Conservation (phyloP, 164 flowering plant species). For the Tetracentron sinense region DNA sequence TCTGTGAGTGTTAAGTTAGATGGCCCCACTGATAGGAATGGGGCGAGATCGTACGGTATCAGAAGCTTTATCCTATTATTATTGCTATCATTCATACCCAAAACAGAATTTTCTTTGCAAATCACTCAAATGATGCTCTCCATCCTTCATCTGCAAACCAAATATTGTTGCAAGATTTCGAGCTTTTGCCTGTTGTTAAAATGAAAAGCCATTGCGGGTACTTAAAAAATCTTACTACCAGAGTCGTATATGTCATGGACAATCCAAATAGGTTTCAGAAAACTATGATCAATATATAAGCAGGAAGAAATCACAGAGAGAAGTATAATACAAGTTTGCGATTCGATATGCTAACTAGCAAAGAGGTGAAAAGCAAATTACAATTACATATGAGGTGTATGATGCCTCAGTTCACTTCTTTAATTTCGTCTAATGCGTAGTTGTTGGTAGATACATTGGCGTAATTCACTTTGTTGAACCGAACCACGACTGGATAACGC, state of each 20-base stretch:
- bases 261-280: background rate
- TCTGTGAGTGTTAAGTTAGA: too few species aligned
- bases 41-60: too few species aligned
- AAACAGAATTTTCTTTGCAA: too few species aligned
- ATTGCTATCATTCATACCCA: too few species aligned
- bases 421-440: constrained; percentile 91
- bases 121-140: too few species aligned
- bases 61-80: too few species aligned
- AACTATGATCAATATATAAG: background rate
- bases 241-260: background rate
- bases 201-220: too few species aligned
- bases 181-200: too few species aligned
- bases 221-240: background rate
- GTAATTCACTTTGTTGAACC: constrained; percentile 89
- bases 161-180: too few species aligned
- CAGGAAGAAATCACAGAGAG: constrained; percentile 13
- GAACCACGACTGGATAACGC: constrained; percentile 89
- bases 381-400: background rate
- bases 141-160: too few species aligned
- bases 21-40: too few species aligned
- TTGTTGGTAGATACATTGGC: constrained; percentile 94
- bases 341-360: background rate
- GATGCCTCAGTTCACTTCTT: constrained; percentile 55
- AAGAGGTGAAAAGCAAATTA: background rate
- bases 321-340: constrained; percentile 21